Evolutionary conservation across 1,284 basidiomycete genomes (phyloP).

Genomic region (Rhodotorula sp.): DNA sequence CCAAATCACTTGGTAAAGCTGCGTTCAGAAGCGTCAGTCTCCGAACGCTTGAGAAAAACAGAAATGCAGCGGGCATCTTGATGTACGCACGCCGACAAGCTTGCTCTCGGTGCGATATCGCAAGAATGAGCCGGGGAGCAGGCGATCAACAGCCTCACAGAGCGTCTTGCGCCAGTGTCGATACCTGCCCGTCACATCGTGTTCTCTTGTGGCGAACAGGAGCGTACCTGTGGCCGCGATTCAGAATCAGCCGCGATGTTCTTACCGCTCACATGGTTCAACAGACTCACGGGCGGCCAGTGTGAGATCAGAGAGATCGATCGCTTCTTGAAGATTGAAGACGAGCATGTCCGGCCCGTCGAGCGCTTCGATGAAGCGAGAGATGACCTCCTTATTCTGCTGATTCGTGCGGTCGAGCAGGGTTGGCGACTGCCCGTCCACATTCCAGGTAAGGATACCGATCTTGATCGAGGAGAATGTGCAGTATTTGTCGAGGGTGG

Average conservation of each 20-base stretch:
- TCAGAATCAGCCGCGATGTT: not conserved
- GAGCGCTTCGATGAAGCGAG: constrained; percentile 65
- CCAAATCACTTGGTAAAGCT: constrained; percentile 74
- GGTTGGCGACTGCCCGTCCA: constrained; percentile 80
- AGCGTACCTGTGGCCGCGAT: constrained; percentile 60
- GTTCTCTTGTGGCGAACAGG: constrained; percentile 69
- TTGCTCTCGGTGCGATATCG: constrained; percentile 76
- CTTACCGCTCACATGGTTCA: not conserved
- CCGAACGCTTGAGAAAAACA: too few relatives aligned
- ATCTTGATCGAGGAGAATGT: constrained; percentile 71
- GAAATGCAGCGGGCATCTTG: not conserved
- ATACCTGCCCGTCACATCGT: constrained; percentile 73
- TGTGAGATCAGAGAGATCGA: constrained; percentile 87
- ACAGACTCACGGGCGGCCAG: constrained; percentile 69
- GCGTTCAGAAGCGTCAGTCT: not conserved
- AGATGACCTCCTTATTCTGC: constrained; percentile 69
- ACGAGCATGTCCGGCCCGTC: constrained; percentile 81
- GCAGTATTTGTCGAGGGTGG: constrained; percentile 58
- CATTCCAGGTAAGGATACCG: constrained; percentile 89
- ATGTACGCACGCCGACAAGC: constrained; percentile 25
- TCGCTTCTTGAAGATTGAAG: constrained; percentile 89
- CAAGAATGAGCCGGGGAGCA: constrained; percentile 58
- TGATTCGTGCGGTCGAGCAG: constrained; percentile 59
- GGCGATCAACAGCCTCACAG: constrained; percentile 58
- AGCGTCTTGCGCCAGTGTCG: constrained; percentile 80